Base-by-base conservation (phyloP, 2,329 filamentous ascomycete species). In the Fusarium sp. region DNA sequence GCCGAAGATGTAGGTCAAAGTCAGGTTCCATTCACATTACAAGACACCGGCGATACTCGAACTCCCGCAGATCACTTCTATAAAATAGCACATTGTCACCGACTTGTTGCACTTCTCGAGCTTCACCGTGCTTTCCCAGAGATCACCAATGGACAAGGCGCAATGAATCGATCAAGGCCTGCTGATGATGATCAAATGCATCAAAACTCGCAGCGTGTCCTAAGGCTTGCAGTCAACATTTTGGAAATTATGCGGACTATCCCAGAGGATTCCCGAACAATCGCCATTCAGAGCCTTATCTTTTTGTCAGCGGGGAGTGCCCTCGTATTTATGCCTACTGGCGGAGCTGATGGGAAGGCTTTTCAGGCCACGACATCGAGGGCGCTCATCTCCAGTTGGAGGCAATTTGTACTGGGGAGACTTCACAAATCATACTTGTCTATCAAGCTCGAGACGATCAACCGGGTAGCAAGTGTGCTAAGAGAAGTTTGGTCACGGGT, bases 261-360 rank as follows among this genome's bases (percentile, higher is more conserved):
- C 4, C 52, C 52, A 0, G 43, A 58, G 1, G 17, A 31, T 7
- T 58, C 53, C 2, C 36, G 57, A 5, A 42, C 53, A 0, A 22
- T 60, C 5, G 34, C 57, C 1, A 58, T 58, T 3, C 57, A 60
- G 14, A 60, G 26, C 2, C 33, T 60, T 6, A 58, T 60, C 14
- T n/a, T 58, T 1, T 11, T 60, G 10, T 4, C 53, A 18, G 53
- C 57, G 1, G 52, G 52, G 0, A 60, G 52, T 36, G 36, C 13
- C 11, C 57, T 60, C 15, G n/a, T 18, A 11, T 15, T 4, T 0
- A 9, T 9, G 39, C 20, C 34, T 39, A 15, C 5, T 13, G 6
- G 2, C 7, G 22, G 20, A 13, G 13, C 2, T 31, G 9, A 5
- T 31, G 28, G 10, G 10, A 10, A 31, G 13, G 28, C 13, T 10